A percentile compares a stretch with the other conserved stretches of the same genome.
Evolutionary conservation across 768 basidiomycete species (phyloP).

Genomic region (Xerocomus brunneocitrinus): DNA sequence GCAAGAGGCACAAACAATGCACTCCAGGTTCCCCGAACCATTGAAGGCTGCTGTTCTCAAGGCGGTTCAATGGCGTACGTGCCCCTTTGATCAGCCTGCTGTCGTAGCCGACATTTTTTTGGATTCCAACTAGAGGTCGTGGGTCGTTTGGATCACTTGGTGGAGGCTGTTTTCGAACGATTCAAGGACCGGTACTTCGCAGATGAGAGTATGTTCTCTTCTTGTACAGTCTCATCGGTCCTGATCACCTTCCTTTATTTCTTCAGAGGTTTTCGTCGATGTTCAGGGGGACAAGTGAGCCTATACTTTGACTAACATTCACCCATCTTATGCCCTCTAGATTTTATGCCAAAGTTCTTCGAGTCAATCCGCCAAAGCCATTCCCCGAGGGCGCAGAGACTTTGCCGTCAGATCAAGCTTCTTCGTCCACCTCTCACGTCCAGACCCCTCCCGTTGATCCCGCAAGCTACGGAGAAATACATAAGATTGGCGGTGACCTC

Average conservation of each 20-base stretch:
- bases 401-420: constrained; percentile 21
- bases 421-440: constrained; percentile 45
- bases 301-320: background rate
- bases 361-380: constrained; percentile 67
- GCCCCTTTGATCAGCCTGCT: constrained; percentile 18
- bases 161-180: constrained; percentile 91
- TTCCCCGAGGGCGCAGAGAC: constrained; percentile 39
- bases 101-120: constrained; percentile 9
- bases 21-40: constrained; percentile 86
- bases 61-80: constrained; percentile 96
- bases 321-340: constrained; percentile 37
- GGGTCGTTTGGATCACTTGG: constrained; percentile 91
- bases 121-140: constrained; percentile 71
- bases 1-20: constrained; percentile 83
- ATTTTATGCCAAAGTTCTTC: constrained; percentile 77
- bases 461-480: constrained; percentile 50
- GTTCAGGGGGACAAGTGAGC: constrained; percentile 80
- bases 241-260: constrained; percentile 14
- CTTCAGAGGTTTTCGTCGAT: constrained; percentile 81
- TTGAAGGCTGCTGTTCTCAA: constrained; percentile 89
- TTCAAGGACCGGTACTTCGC: constrained; percentile 95
- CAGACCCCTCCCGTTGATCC: constrained; percentile 40
- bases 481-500: constrained; percentile 76
- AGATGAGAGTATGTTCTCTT: constrained; percentile 70
- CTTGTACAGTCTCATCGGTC: constrained; percentile 4